Evolutionary conservation across 805 yeast species (phyloP), one percentile per base, ranked within the genome.

Genomic region (Pichia gijzeniarum): DNA sequence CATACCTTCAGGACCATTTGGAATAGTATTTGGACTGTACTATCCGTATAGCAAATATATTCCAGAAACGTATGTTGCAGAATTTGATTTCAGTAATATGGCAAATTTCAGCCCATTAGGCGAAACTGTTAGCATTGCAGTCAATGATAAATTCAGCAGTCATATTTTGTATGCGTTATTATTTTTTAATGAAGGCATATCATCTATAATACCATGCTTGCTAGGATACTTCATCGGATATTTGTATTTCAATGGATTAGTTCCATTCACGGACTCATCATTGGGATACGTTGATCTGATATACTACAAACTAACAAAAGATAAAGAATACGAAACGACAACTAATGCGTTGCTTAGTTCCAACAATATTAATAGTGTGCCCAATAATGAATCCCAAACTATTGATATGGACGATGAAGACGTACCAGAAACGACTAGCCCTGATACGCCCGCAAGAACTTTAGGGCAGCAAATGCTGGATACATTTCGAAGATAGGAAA

Each of bases 371-470:
- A 19, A 35, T 18, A 21, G 19, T 3, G 7, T 20, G 5, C 19
- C 40, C 10, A 69, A 61, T 25, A 69, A 21, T 12, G 41, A 20
- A 36, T 31, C 45, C 10, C 45, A 43, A 20, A 30, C 45, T 2
- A n/a, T 38, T 3, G 45, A 43, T 22, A 31, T 43, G 25, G 40
- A 31, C 8, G 41, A 37, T 21, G 45, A 43, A 2, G 45, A 40
- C 16, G 28, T 25, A 7, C 10, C 20, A 10, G 32, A 30, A 9
- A 33, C 14, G 5, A 22, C 20, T 13, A 41, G 69, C 17, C 57
- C 75, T 8, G 84, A 77, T 47, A 79, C 80, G 16, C 85, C 85
- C 0, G 76, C 72, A n/a, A 62, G 86, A 42, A 77, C 85, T 0
- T 61, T 81, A 31, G 79, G 83, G 2, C 69, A 75, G 19, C 85